Percentiles rank a stretch among this genome's conserved stretches.
phyloP scores from a whole-genome alignment of 1,284 basidiomycete genomes.

The Cerioporus squamosus region DNA sequence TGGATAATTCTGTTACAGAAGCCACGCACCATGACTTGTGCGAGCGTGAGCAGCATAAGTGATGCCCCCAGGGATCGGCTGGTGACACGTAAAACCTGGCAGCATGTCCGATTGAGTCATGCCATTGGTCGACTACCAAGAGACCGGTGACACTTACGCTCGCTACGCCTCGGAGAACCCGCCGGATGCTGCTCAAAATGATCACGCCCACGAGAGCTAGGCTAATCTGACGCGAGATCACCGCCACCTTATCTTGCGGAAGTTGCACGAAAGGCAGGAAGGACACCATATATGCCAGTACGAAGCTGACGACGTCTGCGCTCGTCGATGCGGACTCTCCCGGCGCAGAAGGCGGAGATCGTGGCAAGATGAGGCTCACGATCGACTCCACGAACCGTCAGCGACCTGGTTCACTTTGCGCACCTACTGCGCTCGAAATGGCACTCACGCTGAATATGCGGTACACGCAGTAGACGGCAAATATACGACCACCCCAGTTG shows the following conservation, averaged over 20 bases:
- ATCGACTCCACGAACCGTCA: conserved; percentile 47
- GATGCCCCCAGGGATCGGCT: conserved; percentile 71
- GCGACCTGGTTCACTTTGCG: too few species aligned
- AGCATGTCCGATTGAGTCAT: neutral
- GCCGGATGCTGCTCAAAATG: conserved; percentile 69
- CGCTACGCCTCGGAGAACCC: conserved; percentile 68
- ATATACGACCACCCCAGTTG: conserved; percentile 52
- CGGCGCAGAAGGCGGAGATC: conserved; percentile 34
- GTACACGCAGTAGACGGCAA: conserved; percentile 71
- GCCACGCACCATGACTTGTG: conserved; percentile 73
- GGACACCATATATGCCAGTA: conserved; percentile 56
- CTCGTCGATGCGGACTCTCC: conserved; percentile 45
- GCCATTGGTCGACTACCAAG: neutral
- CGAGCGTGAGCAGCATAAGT: conserved; percentile 71
- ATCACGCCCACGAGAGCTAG: conserved; percentile 72
- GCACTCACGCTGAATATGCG: conserved; percentile 66
- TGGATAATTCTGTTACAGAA: neutral
- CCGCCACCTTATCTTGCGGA: conserved; percentile 40
- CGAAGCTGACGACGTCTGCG: conserved; percentile 63
- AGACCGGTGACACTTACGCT: conserved; percentile 44
- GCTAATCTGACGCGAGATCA: conserved; percentile 68
- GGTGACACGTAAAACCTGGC: conserved; percentile 62
- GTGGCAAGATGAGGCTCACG: conserved; percentile 54
- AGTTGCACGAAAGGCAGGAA: conserved; percentile 43
- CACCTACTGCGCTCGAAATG: too few species aligned